phyloP scores from a whole-genome alignment of 2,329 filamentous ascomycete genomes.

The Fusarium sp. region DNA sequence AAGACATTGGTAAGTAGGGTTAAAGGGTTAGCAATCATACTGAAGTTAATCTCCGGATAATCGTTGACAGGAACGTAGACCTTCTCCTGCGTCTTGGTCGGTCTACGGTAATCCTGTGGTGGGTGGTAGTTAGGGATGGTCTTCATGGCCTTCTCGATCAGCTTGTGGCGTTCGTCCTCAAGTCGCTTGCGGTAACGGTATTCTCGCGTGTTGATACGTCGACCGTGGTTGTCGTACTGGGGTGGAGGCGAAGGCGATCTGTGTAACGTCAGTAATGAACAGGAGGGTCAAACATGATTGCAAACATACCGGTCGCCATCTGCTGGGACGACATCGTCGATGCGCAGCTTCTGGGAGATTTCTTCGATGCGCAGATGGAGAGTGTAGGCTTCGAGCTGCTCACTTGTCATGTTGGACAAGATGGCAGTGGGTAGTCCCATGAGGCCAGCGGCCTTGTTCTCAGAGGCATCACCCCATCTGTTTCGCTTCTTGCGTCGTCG shows the following conservation, averaged over 20 bases:
- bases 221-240: slow-evolving; percentile 99
- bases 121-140: slow-evolving; percentile 99
- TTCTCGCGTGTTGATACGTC: slow-evolving; percentile 98
- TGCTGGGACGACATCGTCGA: slow-evolving; percentile 97
- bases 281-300: neutral
- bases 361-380: slow-evolving; percentile 97
- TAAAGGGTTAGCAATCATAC: slow-evolving; percentile 99
- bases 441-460: slow-evolving; percentile 98
- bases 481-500: slow-evolving; percentile 98
- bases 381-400: slow-evolving; percentile 97
- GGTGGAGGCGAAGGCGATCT: slow-evolving; percentile 96
- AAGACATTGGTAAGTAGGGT: slow-evolving; percentile 72
- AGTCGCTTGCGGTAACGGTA: slow-evolving; percentile 98
- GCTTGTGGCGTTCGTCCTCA: slow-evolving; percentile 98
- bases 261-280: slow-evolving; percentile 29
- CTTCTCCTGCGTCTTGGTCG: slow-evolving; percentile 99
- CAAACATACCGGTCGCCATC: slow-evolving; percentile 89
- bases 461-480: slow-evolving; percentile 95
- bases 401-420: slow-evolving; percentile 96
- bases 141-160: slow-evolving; percentile 99
- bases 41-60: slow-evolving; percentile 99
- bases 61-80: slow-evolving; percentile 99
- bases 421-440: slow-evolving; percentile 98
- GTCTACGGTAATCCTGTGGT: slow-evolving; percentile 96
- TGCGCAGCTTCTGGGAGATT: slow-evolving; percentile 98